Base-by-base conservation (phyloP, 169 alveolate species). In the Plasmodium inui region DNA sequence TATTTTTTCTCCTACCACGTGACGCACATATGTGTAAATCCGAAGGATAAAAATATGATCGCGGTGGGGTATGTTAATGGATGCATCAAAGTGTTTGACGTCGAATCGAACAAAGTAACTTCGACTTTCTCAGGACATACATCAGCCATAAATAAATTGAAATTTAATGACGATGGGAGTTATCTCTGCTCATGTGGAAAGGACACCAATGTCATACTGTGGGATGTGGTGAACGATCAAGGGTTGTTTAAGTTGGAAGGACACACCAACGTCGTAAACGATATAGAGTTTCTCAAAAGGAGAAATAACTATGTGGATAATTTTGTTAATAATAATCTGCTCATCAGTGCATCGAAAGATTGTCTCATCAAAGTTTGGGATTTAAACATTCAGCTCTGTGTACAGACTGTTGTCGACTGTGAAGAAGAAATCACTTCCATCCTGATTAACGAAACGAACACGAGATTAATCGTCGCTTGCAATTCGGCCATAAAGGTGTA, bases 281-380 rank as follows among this genome's bases (percentile, higher is more conserved):
- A 95, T 53, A 83, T 96, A n/a, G 85, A 82, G 19, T 93, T 93
- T 84, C 73, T 97, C 76, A 70, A 80, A 34, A 90, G 57, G 61
- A 32, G 32, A 78, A 84, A 76, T 39, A 9, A 81, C 67, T 19
- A 71, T 92, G 37, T 90, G 41, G 84, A 57, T 44, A 46, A 84
- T 84, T 83, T 72, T 95, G 39, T 82, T 41, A 41, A 26, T 84
- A 71, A 74, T 61, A 74, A 94, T 90, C 67, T 83, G 41, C 72
- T 96, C 76, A 81, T 97, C 28, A 96, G 98, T 57, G 96, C 95
- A 30, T 96, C 98, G 17, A 97, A 97, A 88, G 99, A 97, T 94
- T 95, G 98, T 39, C 90, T 97, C 57, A 90, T 98, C n/a, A 97
- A 97, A 73, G 88, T 98, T 26, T 98, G 99, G 99, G 98, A 97